Evolutionary conservation across 169 alveolate species (phyloP).

Genomic region (Plasmodium cynomolgi): DNA sequence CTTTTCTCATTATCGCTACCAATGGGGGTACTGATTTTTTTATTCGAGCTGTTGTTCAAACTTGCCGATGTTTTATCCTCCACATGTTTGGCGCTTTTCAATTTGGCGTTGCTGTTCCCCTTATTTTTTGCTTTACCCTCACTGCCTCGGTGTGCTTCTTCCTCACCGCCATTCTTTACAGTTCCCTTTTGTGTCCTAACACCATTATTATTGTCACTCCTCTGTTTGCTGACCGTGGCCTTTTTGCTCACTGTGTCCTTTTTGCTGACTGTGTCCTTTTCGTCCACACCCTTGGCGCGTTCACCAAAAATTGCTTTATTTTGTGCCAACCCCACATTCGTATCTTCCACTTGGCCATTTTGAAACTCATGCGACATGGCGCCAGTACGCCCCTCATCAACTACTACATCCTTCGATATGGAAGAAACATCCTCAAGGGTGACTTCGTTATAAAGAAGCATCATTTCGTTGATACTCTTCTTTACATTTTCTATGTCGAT

Average conservation of each 20-base stretch:
- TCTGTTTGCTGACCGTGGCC: neutral
- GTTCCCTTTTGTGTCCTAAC: neutral
- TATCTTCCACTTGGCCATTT: neutral
- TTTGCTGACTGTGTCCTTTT: neutral
- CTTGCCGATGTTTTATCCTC: neutral
- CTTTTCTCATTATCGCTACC: conserved; percentile 42
- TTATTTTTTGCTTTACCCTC: conserved; percentile 2
- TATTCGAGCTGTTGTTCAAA: neutral
- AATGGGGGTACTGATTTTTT: neutral
- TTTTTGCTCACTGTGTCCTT: neutral
- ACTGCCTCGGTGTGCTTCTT: neutral
- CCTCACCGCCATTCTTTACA: neutral
- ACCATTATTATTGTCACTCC: neutral
- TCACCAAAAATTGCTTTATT: neutral
- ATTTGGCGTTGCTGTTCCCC: neutral
- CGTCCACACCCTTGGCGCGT: neutral
- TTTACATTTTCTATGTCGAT: conserved; percentile 48
- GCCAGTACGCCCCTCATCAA: neutral
- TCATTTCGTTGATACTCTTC: conserved; percentile 46
- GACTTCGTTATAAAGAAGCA: conserved; percentile 14
- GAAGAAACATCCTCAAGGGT: neutral
- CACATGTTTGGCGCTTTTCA: neutral
- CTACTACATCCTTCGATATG: neutral
- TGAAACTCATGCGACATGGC: neutral
- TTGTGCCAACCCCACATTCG: neutral